A percentile compares a stretch with the other conserved stretches of the same genome.
Evolutionary conservation across 352 stramenopile genomes (phyloP).

Genomic region (Phytopythium chamaehyphon): DNA sequence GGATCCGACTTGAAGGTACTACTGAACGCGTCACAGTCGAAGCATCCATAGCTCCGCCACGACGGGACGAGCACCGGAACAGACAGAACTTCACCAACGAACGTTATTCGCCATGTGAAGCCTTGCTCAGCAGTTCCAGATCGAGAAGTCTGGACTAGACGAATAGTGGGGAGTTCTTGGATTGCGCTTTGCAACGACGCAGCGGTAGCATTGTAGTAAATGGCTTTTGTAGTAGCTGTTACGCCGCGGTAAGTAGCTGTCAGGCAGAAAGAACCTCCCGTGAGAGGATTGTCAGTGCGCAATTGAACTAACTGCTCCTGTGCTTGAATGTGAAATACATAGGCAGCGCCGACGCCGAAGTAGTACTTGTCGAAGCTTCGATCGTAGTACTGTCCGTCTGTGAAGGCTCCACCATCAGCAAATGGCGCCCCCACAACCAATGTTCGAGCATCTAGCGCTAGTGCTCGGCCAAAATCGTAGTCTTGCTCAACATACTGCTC

Average conservation of each 20-base stretch:
- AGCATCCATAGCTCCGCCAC: constrained; percentile 64
- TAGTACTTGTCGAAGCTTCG: constrained; percentile 51
- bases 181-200: constrained; percentile 73
- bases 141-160: constrained; percentile 76
- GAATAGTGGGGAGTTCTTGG: constrained; percentile 74
- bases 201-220: constrained; percentile 67
- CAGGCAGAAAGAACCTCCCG: constrained; percentile 70
- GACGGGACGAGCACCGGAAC: constrained; percentile 54
- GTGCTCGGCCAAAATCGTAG: constrained; percentile 84
- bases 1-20: constrained; percentile 55
- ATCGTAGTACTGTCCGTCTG: constrained; percentile 47
- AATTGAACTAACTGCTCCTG: constrained; percentile 68
- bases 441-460: constrained; percentile 81
- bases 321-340: constrained; percentile 71
- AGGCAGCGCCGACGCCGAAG: constrained; percentile 69
- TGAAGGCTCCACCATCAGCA: constrained; percentile 67
- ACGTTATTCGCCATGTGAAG: constrained; percentile 80
- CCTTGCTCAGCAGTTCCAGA: constrained; percentile 69
- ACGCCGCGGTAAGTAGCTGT: constrained; percentile 56
- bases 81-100: constrained; percentile 66
- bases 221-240: constrained; percentile 42
- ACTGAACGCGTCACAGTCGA: constrained; percentile 70
- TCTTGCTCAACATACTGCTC: constrained; percentile 73
- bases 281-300: constrained; percentile 55
- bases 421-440: constrained; percentile 89